Evolutionary conservation across 106 monocot species (phyloP), one percentile per base, ranked within the genome.

Genomic region (Iris macrosiphon): DNA sequence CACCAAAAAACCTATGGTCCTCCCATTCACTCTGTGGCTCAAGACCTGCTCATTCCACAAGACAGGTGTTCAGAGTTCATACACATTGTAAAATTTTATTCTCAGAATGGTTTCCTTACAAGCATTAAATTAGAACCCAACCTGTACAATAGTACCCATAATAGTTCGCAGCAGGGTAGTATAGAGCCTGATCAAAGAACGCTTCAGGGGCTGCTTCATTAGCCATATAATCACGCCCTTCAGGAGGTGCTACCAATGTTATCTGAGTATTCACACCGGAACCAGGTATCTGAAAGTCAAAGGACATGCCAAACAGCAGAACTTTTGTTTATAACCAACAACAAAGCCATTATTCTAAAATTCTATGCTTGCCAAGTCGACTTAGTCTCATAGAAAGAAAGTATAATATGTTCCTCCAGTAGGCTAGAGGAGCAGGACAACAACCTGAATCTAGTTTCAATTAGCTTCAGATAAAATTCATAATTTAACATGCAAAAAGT

Each of bases 91-190:
- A n/a, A n/a, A n/a, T n/a, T 25, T 35, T 57, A 32, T 33, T 21
- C 19, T 4, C 2, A 1, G 15, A 37, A 18, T 2, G 17, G 39
- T n/a, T n/a, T n/a, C n/a, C n/a, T n/a, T n/a, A n/a, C n/a, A 51
- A 23, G 21, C 34, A 21, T 40, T 26, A 21, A 50, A 21, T 43
- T 15, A 14, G 16, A 26, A 19, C 28, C 3, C 38, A 57, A 88
- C 87, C 87, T 79, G 79, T 71, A 69, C 61, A 52, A 40, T 67
- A 77, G 51, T 89, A 84, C 14, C 75, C 72, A 67, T 83, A 88
- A 57, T 61, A 73, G 51, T 69, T 72, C 39, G 63, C 57, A 72
- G 71, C 57, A 57, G 88, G 75, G 74, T 89, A 89, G 66, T 71
- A 71, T 30, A 84, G 15, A 28, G 80, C 80, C 45, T 84, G 84